Evolutionary conservation across 352 stramenopile species (phyloP).

Genomic region (Globisporangium solare): DNA sequence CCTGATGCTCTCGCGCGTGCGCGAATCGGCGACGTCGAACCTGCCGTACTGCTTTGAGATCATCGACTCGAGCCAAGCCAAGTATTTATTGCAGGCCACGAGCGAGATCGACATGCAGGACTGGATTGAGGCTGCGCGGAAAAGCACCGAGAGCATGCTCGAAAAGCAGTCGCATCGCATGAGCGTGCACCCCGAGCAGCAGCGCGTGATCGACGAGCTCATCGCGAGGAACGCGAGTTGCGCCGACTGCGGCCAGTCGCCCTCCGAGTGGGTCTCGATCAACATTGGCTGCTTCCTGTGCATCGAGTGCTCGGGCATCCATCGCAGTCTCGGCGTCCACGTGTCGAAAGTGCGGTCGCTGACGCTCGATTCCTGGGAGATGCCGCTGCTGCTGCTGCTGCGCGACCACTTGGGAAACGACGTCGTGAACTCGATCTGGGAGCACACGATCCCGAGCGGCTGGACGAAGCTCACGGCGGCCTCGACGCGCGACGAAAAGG

Average conservation of each 20-base stretch:
- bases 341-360: constrained; percentile 95
- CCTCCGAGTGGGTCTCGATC: constrained; percentile 94
- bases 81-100: constrained; percentile 69
- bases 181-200: constrained; percentile 78
- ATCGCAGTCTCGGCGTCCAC: constrained; percentile 95
- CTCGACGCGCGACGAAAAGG: constrained; percentile 64
- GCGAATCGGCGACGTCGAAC: constrained; percentile 41
- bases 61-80: constrained; percentile 75
- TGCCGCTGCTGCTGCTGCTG: constrained; percentile 60
- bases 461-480: constrained; percentile 48
- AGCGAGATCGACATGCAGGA: constrained; percentile 71
- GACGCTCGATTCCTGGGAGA: constrained; percentile 87
- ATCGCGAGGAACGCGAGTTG: constrained; percentile 52
- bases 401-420: constrained; percentile 69
- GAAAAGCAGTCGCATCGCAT: constrained; percentile 81
- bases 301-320: constrained; percentile 96
- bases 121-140: constrained; percentile 78
- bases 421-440: constrained; percentile 64
- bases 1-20: constrained; percentile 76
- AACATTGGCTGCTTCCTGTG: constrained; percentile 96
- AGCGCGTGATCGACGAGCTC: constrained; percentile 61
- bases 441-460: constrained; percentile 41
- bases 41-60: constrained; percentile 81
- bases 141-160: constrained; percentile 77
- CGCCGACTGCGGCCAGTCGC: constrained; percentile 67